Conservation (phyloP, 1,139 yeast genomes). For the Yamadazyma membranifaciens region DNA sequence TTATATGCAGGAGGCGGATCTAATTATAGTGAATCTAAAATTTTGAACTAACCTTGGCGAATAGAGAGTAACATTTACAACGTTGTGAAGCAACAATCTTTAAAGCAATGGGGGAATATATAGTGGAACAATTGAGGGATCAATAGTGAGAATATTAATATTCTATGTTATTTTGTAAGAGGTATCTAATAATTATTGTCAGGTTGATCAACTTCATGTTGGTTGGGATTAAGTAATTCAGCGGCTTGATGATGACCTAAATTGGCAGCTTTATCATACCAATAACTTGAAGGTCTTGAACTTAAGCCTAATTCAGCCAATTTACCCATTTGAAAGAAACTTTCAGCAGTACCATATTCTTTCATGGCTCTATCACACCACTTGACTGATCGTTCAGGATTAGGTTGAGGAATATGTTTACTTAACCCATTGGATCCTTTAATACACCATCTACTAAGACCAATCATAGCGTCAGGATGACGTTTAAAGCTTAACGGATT, state of each 20-base stretch:
- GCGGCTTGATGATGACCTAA: conserved; percentile 23
- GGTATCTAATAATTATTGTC: neutral
- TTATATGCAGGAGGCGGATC: too few species aligned
- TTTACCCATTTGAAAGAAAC: conserved; percentile 81
- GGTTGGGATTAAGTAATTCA: conserved; percentile 12
- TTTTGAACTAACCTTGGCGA: too few species aligned
- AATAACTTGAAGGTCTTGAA: conserved; percentile 30
- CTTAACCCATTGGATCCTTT: conserved; percentile 68
- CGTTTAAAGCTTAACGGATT: conserved; percentile 52
- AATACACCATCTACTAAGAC: conserved; percentile 88
- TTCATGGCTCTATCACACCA: conserved; percentile 91
- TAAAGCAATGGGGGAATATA: too few species aligned
- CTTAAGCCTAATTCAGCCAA: conserved; percentile 82
- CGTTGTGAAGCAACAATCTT: too few species aligned
- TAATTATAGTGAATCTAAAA: too few species aligned
- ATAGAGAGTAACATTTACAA: too few species aligned
- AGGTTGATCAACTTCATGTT: neutral
- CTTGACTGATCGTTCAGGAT: conserved; percentile 74
- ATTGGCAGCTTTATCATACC: conserved; percentile 25
- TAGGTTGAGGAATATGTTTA: conserved; percentile 56
- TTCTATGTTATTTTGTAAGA: neutral
- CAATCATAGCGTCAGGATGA: conserved; percentile 86
- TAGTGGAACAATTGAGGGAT: too few species aligned
- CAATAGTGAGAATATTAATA: too few species aligned
- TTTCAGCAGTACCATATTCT: conserved; percentile 69